Evolutionary conservation across 768 basidiomycete species (phyloP), one percentile per base, ranked within the genome.

Genomic region (Lactifluus subvellereus): DNA sequence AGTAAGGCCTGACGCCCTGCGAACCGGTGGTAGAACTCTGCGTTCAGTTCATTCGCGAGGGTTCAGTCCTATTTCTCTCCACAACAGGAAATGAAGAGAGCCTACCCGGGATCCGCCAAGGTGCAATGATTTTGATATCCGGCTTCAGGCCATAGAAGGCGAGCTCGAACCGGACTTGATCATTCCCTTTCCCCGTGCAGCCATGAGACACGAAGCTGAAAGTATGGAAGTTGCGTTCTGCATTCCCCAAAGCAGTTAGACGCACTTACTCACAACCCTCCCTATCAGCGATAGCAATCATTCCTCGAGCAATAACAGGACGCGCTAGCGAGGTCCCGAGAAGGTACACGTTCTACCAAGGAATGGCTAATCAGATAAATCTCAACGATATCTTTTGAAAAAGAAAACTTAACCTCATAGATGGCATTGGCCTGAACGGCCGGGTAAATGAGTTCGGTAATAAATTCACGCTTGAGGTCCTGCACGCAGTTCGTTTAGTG

Each of bases 161-260:
- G 60, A 98, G 87, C 73, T 99, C 97, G 75, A 98, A 99, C 64
- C 97, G 92, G 70, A 99, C 97, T 77, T 99, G 97, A 75, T 99
- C 97, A 75, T 99, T 99, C 57, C 97, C 97, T 80, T 99, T 99
- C 57, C 97, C 97, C 55, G 97, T 99, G 82, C 97, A 99, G 30
- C 97, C 97, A 76, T 98, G 97, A 30, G 96, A 86, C 66, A 98
- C 96, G 72, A 83, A 99, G 75, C 94, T 96, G 53, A 14, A 47
- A 50, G 49, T 6, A 37, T 16, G 50, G 37, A 27, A 48, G 48
- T 32, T 57, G 40, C 40, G 20, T 20, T 18, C 11, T 42, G 6
- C 30, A 48, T 30, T 14, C 40, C 30, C 53, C 3, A 22, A 52
- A 49, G 33, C 16, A 16, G 30, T 22, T 47, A 20, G 35, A 55